phyloP scores from a whole-genome alignment of 2,329 filamentous ascomycete genomes.

The Tricladium varicosporioides region DNA sequence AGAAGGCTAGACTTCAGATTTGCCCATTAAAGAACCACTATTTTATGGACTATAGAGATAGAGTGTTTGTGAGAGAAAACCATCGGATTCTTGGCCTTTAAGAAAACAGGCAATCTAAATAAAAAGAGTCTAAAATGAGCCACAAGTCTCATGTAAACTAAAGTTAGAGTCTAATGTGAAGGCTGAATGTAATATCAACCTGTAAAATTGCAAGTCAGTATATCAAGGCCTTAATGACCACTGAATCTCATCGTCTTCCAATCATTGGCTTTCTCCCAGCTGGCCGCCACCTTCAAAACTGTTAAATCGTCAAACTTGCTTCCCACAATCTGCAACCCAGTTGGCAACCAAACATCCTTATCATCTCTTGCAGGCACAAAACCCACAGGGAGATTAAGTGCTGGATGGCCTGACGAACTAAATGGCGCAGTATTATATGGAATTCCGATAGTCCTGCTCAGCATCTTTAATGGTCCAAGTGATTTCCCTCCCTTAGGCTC shows the following conservation, averaged over 20 bases:
- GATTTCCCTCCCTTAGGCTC: too few relatives aligned
- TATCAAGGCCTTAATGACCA: too few relatives aligned
- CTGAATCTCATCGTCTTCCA: background rate
- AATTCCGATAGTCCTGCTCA: background rate
- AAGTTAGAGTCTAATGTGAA: too few relatives aligned
- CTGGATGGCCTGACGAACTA: background rate
- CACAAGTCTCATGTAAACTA: too few relatives aligned
- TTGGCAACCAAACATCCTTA: background rate
- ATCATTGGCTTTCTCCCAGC: background rate
- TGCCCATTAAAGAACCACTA: constrained; percentile 28
- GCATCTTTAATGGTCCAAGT: too few relatives aligned
- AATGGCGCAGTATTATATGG: background rate
- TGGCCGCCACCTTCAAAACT: background rate
- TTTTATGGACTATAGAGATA: too few relatives aligned
- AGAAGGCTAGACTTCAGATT: constrained; percentile 40
- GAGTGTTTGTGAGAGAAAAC: too few relatives aligned
- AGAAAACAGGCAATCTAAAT: too few relatives aligned
- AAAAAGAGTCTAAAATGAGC: too few relatives aligned
- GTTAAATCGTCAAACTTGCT: background rate
- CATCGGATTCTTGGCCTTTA: too few relatives aligned
- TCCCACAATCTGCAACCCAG: background rate
- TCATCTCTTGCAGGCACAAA: background rate
- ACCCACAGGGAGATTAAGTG: background rate
- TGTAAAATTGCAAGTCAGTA: too few relatives aligned
- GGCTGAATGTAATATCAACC: too few relatives aligned